Conservation (phyloP, 2,329 filamentous ascomycete species). For the Dactylonectria macrodidyma region DNA sequence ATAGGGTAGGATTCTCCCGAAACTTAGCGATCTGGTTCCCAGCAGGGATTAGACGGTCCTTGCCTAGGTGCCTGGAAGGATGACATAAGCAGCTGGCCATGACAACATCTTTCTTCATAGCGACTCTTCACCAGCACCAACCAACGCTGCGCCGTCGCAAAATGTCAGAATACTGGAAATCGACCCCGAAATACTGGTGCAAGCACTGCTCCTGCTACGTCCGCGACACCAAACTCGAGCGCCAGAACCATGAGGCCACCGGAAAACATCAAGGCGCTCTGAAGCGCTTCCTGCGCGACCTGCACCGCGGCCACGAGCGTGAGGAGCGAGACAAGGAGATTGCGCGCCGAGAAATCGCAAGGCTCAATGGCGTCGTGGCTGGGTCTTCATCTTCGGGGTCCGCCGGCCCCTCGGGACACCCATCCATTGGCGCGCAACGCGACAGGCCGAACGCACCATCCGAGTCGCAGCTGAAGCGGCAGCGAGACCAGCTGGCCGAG, state of each 20-base stretch:
- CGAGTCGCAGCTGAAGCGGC: slow-evolving; percentile 81
- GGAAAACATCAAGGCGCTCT: slow-evolving; percentile 87
- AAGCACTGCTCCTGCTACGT: slow-evolving; percentile 95
- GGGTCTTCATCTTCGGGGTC: slow-evolving; percentile 52
- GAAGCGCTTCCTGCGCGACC: slow-evolving; percentile 89
- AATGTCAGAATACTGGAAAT: slow-evolving; percentile 99
- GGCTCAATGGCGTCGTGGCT: slow-evolving; percentile 83
- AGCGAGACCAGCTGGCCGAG: slow-evolving; percentile 89
- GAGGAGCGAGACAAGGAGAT: slow-evolving; percentile 86
- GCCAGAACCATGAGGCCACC: slow-evolving; percentile 89
- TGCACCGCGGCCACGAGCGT: slow-evolving; percentile 88
- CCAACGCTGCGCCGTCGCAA: slow-evolving; percentile 20
- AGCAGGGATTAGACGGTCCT: background rate
- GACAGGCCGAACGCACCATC: slow-evolving; percentile 45
- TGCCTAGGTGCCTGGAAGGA: slow-evolving; percentile 6
- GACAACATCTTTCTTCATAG: slow-evolving; percentile 19
- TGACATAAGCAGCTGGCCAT: slow-evolving; percentile 37
- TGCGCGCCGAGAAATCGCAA: slow-evolving; percentile 87
- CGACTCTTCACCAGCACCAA: background rate
- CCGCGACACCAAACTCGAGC: slow-evolving; percentile 92
- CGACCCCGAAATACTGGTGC: slow-evolving; percentile 97
- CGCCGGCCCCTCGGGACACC: slow-evolving; percentile 26
- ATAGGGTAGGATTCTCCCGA: background rate
- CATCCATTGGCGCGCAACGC: background rate
- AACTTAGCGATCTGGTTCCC: background rate